Evolutionary conservation across 768 basidiomycete genomes (phyloP).

Genomic region (Russula olivacea): DNA sequence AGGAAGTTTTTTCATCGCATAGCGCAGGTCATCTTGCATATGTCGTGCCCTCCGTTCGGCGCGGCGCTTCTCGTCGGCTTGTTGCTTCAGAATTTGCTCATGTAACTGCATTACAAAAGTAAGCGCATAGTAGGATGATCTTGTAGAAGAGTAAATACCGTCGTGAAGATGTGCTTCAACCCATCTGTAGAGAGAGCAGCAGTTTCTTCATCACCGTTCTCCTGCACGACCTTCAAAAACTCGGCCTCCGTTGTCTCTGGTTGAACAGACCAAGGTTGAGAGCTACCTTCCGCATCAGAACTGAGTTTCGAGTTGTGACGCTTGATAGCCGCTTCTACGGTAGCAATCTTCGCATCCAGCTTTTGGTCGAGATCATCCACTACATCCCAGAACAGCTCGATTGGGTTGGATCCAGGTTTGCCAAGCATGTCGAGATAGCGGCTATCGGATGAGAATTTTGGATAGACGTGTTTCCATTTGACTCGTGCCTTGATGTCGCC

Average conservation of each 20-base stretch:
- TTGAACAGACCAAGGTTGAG: conserved; percentile 38
- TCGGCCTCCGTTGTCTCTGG: conserved; percentile 63
- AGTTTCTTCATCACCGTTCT: conserved; percentile 48
- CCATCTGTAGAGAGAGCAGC: conserved; percentile 47
- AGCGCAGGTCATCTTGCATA: conserved; percentile 91
- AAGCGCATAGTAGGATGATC: background rate
- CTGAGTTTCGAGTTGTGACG: conserved; percentile 38
- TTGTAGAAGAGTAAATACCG: conserved; percentile 38
- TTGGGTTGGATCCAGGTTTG: conserved; percentile 87
- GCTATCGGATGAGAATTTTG: conserved; percentile 64
- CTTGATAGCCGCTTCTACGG: conserved; percentile 57
- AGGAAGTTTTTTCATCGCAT: conserved; percentile 85
- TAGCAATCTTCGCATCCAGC: conserved; percentile 70
- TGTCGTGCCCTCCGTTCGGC: conserved; percentile 80
- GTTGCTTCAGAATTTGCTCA: conserved; percentile 61
- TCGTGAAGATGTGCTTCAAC: conserved; percentile 51
- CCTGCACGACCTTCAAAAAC: conserved; percentile 52
- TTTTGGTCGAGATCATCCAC: conserved; percentile 85
- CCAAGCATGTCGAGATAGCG: conserved; percentile 89
- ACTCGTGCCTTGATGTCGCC: conserved; percentile 72
- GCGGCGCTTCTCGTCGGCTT: conserved; percentile 82
- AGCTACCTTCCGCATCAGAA: conserved; percentile 27
- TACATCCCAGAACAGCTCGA: conserved; percentile 94
- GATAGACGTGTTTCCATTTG: conserved; percentile 90
- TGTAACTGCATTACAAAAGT: conserved; percentile 48